Evolutionary conservation across 2,329 filamentous ascomycete genomes (phyloP), one percentile per base, ranked within the genome.

Genomic region (Chaetomiaceae sp.): DNA sequence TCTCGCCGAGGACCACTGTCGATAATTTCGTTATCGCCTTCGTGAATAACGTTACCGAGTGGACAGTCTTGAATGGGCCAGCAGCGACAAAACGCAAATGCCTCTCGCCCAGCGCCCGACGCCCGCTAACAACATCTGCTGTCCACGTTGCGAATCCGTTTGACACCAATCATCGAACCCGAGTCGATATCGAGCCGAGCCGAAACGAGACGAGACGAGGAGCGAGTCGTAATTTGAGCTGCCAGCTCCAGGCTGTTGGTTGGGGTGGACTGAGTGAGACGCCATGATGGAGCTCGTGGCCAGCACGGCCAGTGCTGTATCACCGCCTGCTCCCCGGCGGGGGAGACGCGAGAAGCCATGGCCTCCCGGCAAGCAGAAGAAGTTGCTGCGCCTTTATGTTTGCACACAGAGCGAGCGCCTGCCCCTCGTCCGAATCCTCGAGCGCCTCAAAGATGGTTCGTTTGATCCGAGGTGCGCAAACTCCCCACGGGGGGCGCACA

Each of bases 371-470:
- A 63, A 63, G 52, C 61, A 63, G 45, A 61, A 58, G 50, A 63
- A 61, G 50, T 47, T 63, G 43, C 46, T 63, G 44, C 59, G 60
- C 1, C 61, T 63, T 38, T 63, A 63, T 27, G 58, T 63, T 29
- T 63, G 61, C 55, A 62, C 60, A 2, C 61, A 63, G 52, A 63
- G 61, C 57, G 61, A 63, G 50, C 59, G 57, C 16, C 38, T 63
- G 29, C 61, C 61, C 16, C 58, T 63, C 23, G 56, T 62, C 23
- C 59, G 59, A 48, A 63, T 63, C 41, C 57, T 63, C 23, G 61
- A 63, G 44, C 50, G 51, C 16, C 59, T 63, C 47, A 62, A 59
- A 44, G 61, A 63, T 54, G 58, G 57, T 50, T 51, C 53, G 13
- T 63, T 63, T 46, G 61, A 63, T 49, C 61, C 61, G 13, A 61